phyloP scores from a whole-genome alignment of 306 rosid genomes.

The Dryas alaskensis region DNA sequence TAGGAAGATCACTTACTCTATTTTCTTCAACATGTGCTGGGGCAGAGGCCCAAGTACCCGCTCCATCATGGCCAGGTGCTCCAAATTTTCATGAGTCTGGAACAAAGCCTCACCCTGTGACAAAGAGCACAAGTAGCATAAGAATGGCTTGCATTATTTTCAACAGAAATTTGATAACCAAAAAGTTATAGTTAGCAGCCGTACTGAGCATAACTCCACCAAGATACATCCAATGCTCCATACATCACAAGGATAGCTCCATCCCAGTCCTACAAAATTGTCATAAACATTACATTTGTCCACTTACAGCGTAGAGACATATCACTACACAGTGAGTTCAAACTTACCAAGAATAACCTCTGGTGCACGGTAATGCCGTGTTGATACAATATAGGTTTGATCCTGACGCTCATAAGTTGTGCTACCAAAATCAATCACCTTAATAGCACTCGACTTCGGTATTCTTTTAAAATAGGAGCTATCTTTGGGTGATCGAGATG shows the following conservation, averaged over 20 bases:
- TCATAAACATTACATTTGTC: background rate
- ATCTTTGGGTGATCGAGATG: slow-evolving; percentile 68
- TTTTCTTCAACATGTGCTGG: slow-evolving; percentile 61
- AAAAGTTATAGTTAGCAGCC: background rate
- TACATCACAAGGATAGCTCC: slow-evolving; percentile 91
- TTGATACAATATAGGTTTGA: slow-evolving; percentile 87
- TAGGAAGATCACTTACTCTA: slow-evolving; percentile 50
- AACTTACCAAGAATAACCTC: slow-evolving; percentile 87
- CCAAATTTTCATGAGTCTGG: slow-evolving; percentile 93
- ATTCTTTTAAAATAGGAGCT: slow-evolving; percentile 68
- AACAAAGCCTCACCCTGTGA: slow-evolving; percentile 90
- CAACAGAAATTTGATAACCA: background rate
- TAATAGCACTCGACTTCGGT: slow-evolving; percentile 85
- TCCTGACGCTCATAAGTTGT: slow-evolving; percentile 83
- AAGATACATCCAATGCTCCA: slow-evolving; percentile 99
- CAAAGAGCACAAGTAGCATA: background rate
- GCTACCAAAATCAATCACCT: slow-evolving; percentile 98
- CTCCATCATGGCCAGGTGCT: slow-evolving; percentile 99
- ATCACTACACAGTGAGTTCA: background rate
- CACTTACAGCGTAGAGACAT: background rate
- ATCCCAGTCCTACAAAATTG: slow-evolving; percentile 63
- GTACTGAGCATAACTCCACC: slow-evolving; percentile 88
- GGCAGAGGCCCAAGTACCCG: slow-evolving; percentile 80
- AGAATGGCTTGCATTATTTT: background rate
- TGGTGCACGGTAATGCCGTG: slow-evolving; percentile 95